Evolutionary conservation across 2,329 filamentous ascomycete species (phyloP).

Genomic region (Sphaerulina musiva): DNA sequence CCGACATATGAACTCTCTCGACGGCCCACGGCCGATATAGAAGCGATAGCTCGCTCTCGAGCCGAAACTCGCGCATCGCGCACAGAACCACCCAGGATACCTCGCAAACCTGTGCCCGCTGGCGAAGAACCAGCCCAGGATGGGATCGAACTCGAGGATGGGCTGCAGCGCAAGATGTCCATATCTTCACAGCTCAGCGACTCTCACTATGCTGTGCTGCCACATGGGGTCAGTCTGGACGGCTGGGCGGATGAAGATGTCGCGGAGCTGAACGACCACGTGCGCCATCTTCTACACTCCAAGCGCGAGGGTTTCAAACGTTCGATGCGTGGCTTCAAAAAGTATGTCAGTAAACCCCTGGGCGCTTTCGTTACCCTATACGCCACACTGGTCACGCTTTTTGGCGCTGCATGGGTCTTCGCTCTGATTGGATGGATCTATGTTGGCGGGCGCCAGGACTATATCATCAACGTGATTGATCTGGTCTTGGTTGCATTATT

Average conservation of each 20-base stretch:
- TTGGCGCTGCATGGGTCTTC: constrained; percentile 83
- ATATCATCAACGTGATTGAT: constrained; percentile 49
- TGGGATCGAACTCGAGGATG: constrained; percentile 22
- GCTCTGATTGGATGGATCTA: constrained; percentile 86
- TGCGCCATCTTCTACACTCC: constrained; percentile 81
- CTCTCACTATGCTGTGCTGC: constrained; percentile 70
- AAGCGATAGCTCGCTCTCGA: constrained; percentile 19
- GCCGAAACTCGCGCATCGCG: constrained; percentile 19
- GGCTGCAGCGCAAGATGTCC: constrained; percentile 37
- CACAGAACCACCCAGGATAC: constrained; percentile 4
- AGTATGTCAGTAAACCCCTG: constrained; percentile 68
- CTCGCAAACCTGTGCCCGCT: constrained; percentile 13
- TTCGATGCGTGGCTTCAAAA: constrained; percentile 68
- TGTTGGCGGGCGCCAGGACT: constrained; percentile 64
- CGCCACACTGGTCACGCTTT: constrained; percentile 73
- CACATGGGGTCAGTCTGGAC: constrained; percentile 63
- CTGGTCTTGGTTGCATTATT: constrained; percentile 57
- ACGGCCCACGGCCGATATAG: constrained; percentile 30
- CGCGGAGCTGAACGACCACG: constrained; percentile 72
- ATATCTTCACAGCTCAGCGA: constrained; percentile 64
- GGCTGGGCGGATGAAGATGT: constrained; percentile 72
- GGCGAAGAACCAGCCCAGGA: constrained; percentile 1
- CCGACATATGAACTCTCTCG: constrained; percentile 70
- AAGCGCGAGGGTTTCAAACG: constrained; percentile 72
- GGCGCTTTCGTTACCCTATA: constrained; percentile 81